phyloP scores from a whole-genome alignment of 192 early-diverging fungal species.

The Backusella circina region DNA sequence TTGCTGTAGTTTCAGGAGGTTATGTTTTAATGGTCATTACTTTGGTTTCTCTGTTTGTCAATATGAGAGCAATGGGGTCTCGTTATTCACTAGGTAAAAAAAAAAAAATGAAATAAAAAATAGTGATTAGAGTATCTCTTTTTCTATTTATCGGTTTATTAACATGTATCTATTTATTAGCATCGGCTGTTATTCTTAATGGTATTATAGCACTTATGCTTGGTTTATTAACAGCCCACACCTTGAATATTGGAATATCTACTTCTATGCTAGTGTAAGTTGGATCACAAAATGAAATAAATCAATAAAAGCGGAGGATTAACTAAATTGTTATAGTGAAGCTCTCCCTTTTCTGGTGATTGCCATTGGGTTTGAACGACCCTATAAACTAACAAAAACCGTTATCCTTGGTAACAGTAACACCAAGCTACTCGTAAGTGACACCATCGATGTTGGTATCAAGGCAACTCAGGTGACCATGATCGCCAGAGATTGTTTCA shows the following conservation, averaged over 20 bases:
- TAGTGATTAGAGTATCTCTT: background rate
- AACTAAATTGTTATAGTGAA: constrained; percentile 50
- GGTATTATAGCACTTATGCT: constrained; percentile 73
- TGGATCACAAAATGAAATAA: background rate
- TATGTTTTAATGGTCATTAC: constrained; percentile 79
- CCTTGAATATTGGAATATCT: constrained; percentile 62
- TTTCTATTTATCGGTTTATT: constrained; percentile 30
- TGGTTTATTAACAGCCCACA: constrained; percentile 60
- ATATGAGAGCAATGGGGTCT: constrained; percentile 83
- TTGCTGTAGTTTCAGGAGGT: constrained; percentile 69
- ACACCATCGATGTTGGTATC: constrained; percentile 58
- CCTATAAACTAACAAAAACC: constrained; percentile 73
- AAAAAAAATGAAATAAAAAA: too few species aligned
- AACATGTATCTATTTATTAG: background rate
- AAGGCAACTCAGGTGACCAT: constrained; percentile 58
- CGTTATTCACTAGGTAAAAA: constrained; percentile 58
- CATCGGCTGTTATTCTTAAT: constrained; percentile 58
- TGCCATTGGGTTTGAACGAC: constrained; percentile 88
- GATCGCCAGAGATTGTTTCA: constrained; percentile 72
- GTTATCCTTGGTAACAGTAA: constrained; percentile 50
- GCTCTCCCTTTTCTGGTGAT: constrained; percentile 89
- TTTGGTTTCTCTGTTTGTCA: constrained; percentile 70
- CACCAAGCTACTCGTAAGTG: constrained; percentile 46
- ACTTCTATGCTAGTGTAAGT: constrained; percentile 53
- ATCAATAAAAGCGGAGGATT: background rate